Base-by-base conservation (phyloP, 352 stramenopile genomes). In the Phytophthora kernoviae region DNA sequence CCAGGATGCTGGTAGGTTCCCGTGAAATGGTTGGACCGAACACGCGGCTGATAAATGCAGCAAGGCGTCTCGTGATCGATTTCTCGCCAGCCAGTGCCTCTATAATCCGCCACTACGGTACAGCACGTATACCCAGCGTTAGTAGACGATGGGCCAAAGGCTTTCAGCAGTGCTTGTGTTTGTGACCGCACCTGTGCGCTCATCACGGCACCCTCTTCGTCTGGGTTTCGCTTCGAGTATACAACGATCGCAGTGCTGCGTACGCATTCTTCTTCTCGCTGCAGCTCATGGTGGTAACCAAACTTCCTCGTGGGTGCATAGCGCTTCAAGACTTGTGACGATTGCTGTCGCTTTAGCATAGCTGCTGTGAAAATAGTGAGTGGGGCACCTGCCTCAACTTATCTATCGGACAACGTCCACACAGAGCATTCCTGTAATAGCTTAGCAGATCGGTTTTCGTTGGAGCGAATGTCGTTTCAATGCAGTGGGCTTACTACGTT, bases 161-260 rank as follows among this genome's bases (percentile, higher is more conserved):
- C 21, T 41, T 20, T 36, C 22, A 15, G 39, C n/a, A 15, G 5
- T 7, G 5, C 6, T n/a, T 41, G 4, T 20, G 32, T 12, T 46
- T 34, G 2, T 22, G 37, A 11, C 37, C 32, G 11, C 51, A 77
- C 74, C 70, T 82, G 66, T 33, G 73, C 73, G 26, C 70, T 50
- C 53, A 78, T 67, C 3, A 80, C 73, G 0, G 65, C 73, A 37
- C 83, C 71, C 41, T 88, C 68, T 60, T 87, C 79, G 37, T 87
- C 72, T 9, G 79, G 79, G 22, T 88, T 88, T 30, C 64, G 45
- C 22, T 62, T 71, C 2, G 74, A 83, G 17, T 68, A 88, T 18
- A 74, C 65, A 12, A 79, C 79, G 33, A 81, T 43, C 1, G 45
- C 53, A 2, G 54, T 62, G 37, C 54, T 73, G 10, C 36, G 57